These are phyloP conservation scores for Flammula alnicola DNA, from an alignment of 1,284 basidiomycete species.

Conservation along the genomic window DNA sequence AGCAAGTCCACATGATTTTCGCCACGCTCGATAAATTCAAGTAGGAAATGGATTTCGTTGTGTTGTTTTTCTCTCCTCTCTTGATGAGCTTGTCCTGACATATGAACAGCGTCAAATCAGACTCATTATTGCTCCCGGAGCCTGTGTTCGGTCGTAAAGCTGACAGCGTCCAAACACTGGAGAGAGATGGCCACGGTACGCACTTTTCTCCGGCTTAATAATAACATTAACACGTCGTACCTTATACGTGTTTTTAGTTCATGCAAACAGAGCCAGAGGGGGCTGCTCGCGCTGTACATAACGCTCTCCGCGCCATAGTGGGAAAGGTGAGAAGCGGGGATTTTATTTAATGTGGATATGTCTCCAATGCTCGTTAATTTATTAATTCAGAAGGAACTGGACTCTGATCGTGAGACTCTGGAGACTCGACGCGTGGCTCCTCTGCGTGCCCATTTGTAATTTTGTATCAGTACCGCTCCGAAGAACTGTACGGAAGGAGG, in stretches of 20 bases:
- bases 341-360: too few species aligned
- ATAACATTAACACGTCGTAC: background rate
- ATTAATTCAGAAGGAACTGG: background rate
- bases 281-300: slow-evolving; percentile 1
- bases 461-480: too few species aligned
- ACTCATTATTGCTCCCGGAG: slow-evolving; percentile 2
- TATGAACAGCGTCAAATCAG: slow-evolving; percentile 7
- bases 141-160: slow-evolving; percentile 1
- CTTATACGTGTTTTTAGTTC: background rate
- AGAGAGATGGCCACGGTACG: slow-evolving; percentile 10
- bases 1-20: slow-evolving; percentile 10
- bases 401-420: too few species aligned
- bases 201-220: background rate
- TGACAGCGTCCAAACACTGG: slow-evolving; percentile 5
- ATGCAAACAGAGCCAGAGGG: slow-evolving; percentile 12
- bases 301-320: slow-evolving; percentile 7
- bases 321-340: slow-evolving; percentile 1
- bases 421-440: too few species aligned
- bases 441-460: too few species aligned
- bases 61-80: background rate
- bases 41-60: background rate
- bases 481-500: too few species aligned
- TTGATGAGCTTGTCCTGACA: background rate
- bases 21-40: slow-evolving; percentile 9
- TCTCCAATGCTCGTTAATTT: background rate